Conservation (phyloP, 164 flowering plant genomes). For the Nymphaea colorata region DNA sequence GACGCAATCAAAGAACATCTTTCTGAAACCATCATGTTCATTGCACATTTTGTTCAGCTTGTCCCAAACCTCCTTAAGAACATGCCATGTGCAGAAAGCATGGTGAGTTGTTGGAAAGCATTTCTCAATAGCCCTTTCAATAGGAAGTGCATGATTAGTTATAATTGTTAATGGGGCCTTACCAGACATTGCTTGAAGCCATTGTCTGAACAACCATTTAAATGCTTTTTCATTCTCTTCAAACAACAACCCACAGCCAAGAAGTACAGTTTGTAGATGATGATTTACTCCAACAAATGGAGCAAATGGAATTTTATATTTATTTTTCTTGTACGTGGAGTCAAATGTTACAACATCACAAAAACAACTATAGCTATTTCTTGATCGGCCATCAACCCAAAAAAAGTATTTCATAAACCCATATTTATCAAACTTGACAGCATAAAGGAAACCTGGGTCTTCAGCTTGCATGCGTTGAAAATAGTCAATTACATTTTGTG, state of each 20-base stretch:
- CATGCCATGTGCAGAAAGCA: slow-evolving; percentile 5
- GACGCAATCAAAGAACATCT: slow-evolving; percentile 1
- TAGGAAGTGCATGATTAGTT: slow-evolving; percentile 1
- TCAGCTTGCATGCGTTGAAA: slow-evolving; percentile 7
- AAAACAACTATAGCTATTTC: slow-evolving; percentile 6
- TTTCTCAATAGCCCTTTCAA: slow-evolving; percentile 4
- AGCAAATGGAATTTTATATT: slow-evolving; percentile 7
- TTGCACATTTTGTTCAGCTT: neutral
- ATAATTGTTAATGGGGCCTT: slow-evolving; percentile 5
- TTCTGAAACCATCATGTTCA: neutral
- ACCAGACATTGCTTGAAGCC: slow-evolving; percentile 8
- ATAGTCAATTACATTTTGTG: slow-evolving; percentile 4
- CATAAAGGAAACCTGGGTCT: slow-evolving; percentile 7
- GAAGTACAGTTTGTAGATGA: slow-evolving; percentile 6
- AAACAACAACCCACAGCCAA: slow-evolving; percentile 9
- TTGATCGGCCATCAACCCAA: slow-evolving; percentile 10
- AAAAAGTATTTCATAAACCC: slow-evolving; percentile 2
- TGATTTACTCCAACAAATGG: slow-evolving; percentile 9
- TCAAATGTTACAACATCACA: slow-evolving; percentile 9
- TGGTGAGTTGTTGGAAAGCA: slow-evolving; percentile 7
- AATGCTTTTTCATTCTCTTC: slow-evolving; percentile 5
- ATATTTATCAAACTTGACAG: slow-evolving; percentile 5
- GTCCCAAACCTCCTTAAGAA: slow-evolving; percentile 1
- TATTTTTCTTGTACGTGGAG: slow-evolving; percentile 4
- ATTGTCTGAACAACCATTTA: slow-evolving; percentile 8